Evolutionary conservation across 1,284 basidiomycete species (phyloP).

Genomic region (Microbotryum scabiosae): DNA sequence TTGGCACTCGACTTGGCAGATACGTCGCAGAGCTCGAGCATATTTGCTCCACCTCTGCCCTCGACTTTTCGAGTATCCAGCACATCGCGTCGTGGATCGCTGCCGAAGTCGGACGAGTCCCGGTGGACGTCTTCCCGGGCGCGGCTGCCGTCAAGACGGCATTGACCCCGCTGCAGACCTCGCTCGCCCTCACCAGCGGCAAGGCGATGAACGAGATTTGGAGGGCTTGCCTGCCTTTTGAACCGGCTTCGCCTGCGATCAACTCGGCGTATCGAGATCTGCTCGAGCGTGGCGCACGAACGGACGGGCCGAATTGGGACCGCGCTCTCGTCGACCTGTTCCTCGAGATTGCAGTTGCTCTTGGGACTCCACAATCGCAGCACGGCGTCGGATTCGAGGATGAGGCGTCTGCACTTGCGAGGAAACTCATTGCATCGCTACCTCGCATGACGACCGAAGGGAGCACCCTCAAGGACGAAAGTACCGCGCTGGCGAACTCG

Average conservation of each 20-base stretch:
- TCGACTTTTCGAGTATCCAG: conserved; percentile 45
- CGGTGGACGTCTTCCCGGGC: conserved; percentile 8
- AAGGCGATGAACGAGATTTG: conserved; percentile 43
- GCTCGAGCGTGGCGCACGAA: not conserved
- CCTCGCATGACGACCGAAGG: too few relatives aligned
- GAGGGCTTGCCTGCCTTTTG: conserved; percentile 36
- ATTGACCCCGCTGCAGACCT: conserved; percentile 33
- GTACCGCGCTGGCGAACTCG: conserved; percentile 1
- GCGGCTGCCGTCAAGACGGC: conserved; percentile 14
- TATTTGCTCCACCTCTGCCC: conserved; percentile 33
- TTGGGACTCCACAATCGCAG: conserved; percentile 19
- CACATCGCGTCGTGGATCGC: conserved; percentile 41
- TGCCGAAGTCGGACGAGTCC: conserved; percentile 33
- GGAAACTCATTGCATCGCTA: conserved; percentile 1
- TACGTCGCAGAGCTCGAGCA: conserved; percentile 34
- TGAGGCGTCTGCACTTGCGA: conserved; percentile 8
- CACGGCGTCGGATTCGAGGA: conserved; percentile 1
- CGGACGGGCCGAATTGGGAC: conserved; percentile 19
- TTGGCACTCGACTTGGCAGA: too few relatives aligned
- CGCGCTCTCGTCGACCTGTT: conserved; percentile 19
- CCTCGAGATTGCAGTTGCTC: conserved; percentile 23
- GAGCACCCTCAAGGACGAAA: too few relatives aligned
- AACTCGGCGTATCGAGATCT: conserved; percentile 14
- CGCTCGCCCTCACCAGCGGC: conserved; percentile 40
- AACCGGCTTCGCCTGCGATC: conserved; percentile 2